phyloP scores from a whole-genome alignment of 176 grass and related monocot species.

The Tuctoria greenei region DNA sequence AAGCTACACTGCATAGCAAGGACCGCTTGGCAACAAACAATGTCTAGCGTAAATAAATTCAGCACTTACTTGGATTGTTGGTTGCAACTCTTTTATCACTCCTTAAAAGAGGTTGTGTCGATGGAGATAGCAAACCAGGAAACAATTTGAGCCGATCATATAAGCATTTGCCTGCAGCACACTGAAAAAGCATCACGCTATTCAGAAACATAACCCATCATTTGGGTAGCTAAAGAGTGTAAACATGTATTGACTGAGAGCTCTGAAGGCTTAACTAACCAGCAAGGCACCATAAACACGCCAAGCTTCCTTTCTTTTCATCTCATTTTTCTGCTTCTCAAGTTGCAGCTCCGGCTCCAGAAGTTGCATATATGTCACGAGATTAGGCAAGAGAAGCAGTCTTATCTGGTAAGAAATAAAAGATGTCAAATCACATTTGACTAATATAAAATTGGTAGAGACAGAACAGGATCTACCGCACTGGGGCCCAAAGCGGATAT shows the following conservation, averaged over 20 bases:
- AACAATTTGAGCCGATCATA: conserved; percentile 79
- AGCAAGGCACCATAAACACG: conserved; percentile 82
- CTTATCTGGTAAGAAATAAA: conserved; percentile 55
- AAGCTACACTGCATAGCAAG: background rate
- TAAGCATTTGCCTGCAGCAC: conserved; percentile 89
- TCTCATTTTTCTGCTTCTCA: conserved; percentile 91
- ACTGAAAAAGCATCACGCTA: conserved; percentile 44
- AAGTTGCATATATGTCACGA: conserved; percentile 82
- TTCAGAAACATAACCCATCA: conserved; percentile 13
- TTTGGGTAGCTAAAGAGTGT: background rate
- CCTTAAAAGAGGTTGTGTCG: conserved; percentile 38
- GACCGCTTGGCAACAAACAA: background rate
- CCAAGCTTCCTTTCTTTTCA: conserved; percentile 96
- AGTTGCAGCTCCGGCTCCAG: conserved; percentile 86
- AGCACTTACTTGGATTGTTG: conserved; percentile 64
- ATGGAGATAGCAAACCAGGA: conserved; percentile 61
- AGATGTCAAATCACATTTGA: conserved; percentile 2
- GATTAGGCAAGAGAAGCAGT: conserved; percentile 82
- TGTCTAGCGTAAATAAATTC: background rate
- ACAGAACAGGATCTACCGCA: conserved; percentile 49
- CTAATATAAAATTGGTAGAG: conserved; percentile 16
- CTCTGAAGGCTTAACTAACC: conserved; percentile 42
- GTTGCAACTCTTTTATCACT: conserved; percentile 58
- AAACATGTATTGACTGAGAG: conserved; percentile 10
- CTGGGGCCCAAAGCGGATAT: conserved; percentile 78